Base-by-base conservation (phyloP, 805 yeast species). In the Phaffomyces opuntiae region DNA sequence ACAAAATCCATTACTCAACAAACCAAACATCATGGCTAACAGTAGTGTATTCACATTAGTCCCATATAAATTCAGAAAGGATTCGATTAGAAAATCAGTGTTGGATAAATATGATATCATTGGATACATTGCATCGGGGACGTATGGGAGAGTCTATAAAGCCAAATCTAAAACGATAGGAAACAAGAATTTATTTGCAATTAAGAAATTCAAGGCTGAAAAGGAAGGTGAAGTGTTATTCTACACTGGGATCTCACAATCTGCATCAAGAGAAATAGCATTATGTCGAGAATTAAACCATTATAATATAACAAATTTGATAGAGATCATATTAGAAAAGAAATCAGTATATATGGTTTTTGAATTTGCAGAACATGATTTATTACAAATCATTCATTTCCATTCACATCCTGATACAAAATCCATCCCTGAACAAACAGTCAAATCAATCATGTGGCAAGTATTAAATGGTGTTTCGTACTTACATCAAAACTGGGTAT, bases 91-190 rank as follows among this genome's bases (percentile, higher is more conserved):
- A 43, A 73, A 78, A 29, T 80, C 86, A 3, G 96, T 93, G 4
- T 67, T 88, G n/a, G 82, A 83, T 43, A 84, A 83, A 55, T 93
- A 90, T 65, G 90, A 84, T 50, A 83, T 93, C 49, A 66, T 89
- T 16, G 99, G 99, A 0, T 93, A 93, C 64, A 93, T 93, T 48
- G 99, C 99, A 1, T 96, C 99, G 0, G 99, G 99, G 36, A 93
- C 99, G 0, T 93, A 93, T 64, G 99, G 99, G 47, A 78, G 88
- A 48, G 96, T 88, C 21, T 93, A 89, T 69, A 91, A 93, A 61
- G 98, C 97, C 8, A 76, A 77, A 50, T 73, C 81, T 9, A 62
- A 60, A 61, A 64, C 53, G 50, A 62, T 47, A 11, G 27, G 57
- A 38, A 56, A 53, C 36, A 47, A 45, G 12, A 44, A 49, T 51